Base-by-base conservation (phyloP, 179 eudicot genomes). In the Heliamphora pulchella region DNA sequence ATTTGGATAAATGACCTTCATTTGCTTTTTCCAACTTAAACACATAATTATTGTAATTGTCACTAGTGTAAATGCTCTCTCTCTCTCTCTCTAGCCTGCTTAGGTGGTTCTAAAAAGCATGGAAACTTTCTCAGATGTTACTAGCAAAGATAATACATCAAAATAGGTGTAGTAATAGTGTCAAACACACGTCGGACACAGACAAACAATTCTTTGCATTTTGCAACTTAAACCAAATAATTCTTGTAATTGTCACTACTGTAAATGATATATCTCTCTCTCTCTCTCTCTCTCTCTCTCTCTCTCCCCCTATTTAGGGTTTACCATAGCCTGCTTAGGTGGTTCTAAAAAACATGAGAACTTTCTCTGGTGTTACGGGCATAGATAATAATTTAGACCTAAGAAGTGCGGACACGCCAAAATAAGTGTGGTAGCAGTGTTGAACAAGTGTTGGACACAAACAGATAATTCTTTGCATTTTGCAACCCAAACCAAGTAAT, bases 41-140 rank as follows among this genome's bases (percentile, higher is more conserved):
- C 59, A 8, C 2, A 55, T 8, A 55, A 55, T 8, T 55, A 8
- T 11, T 2, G 14, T 1, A 55, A n/a, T n/a, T n/a, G n/a, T n/a
- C n/a, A n/a, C n/a, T 59, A 59, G 17, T 15, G 20, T 59, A 59
- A 15, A 59, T 59, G 63, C 3, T 59, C 66, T 18, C 18, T 20
- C 68, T 64, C 68, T 64, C 68, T 59, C 63, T 59, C 63, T 59
- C 11, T 14, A 67, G 71, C n/a, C 48, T 44, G 71, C 50, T 4
- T 66, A 39, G 71, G 47, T 14, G n/a, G 48, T 67, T 67, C 58
- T 54, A 41, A 14, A 41, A 67, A 44, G 48, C 3, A 48, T 67
- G 71, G n/a, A 43, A 14, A 8, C 48, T 11, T 67, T 41, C 48
- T 71, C 8, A 47, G 39, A 71, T 71, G 74, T 47, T 10, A 51